phyloP scores from a whole-genome alignment of 345 rosid genomes.

The Corchorus capsularis region DNA sequence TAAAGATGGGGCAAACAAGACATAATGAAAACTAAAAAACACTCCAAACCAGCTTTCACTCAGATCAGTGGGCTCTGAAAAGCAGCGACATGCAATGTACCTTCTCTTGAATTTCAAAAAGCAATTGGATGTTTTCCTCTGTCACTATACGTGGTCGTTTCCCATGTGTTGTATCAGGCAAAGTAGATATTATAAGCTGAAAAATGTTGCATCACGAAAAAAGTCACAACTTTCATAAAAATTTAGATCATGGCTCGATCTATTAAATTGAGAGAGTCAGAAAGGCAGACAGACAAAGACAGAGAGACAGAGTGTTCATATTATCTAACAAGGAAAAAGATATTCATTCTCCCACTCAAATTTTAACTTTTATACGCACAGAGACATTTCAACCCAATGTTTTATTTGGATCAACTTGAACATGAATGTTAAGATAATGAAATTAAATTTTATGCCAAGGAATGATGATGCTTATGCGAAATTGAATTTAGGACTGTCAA shows the following conservation, averaged over 20 bases:
- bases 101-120: slow-evolving; percentile 93
- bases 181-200: slow-evolving; percentile 86
- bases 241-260: neutral
- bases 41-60: neutral
- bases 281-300: neutral
- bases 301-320: neutral
- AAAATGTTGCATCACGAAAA: slow-evolving; percentile 10
- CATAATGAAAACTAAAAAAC: slow-evolving; percentile 6
- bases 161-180: slow-evolving; percentile 58
- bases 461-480: neutral
- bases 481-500: neutral
- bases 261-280: neutral
- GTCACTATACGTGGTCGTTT: slow-evolving; percentile 70
- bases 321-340: slow-evolving; percentile 3
- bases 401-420: neutral
- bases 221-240: neutral
- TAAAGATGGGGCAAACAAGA: slow-evolving; percentile 7
- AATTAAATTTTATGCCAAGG: neutral
- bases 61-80: slow-evolving; percentile 1
- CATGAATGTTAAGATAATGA: neutral
- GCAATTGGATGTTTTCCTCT: slow-evolving; percentile 80
- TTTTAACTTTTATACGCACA: neutral
- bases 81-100: slow-evolving; percentile 38
- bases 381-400: neutral
- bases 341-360: slow-evolving; percentile 1